phyloP scores from a whole-genome alignment of 306 rosid genomes.

The Styphnolobium japonicum region DNA sequence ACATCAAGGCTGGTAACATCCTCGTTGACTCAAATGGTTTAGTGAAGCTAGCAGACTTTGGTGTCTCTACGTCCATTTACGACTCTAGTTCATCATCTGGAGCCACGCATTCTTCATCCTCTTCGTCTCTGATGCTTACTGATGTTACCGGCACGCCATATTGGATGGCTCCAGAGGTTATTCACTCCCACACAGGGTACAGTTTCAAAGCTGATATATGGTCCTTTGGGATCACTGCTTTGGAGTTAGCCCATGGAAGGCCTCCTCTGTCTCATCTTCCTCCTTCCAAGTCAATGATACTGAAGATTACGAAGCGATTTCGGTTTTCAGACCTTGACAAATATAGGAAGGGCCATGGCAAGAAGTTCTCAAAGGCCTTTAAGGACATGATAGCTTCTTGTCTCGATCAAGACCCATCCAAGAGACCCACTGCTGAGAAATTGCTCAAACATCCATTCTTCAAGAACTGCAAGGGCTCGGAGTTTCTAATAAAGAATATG shows the following conservation, averaged over 20 bases:
- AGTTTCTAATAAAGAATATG: slow-evolving; percentile 46
- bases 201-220: slow-evolving; percentile 67
- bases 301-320: slow-evolving; percentile 51
- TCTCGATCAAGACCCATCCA: slow-evolving; percentile 57
- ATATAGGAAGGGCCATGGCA: slow-evolving; percentile 12
- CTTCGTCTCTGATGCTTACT: slow-evolving; percentile 32
- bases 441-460: slow-evolving; percentile 58
- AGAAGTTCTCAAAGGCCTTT: slow-evolving; percentile 54
- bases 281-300: slow-evolving; percentile 52
- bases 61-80: slow-evolving; percentile 55
- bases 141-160: slow-evolving; percentile 61
- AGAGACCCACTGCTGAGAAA: slow-evolving; percentile 54
- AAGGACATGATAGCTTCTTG: slow-evolving; percentile 69
- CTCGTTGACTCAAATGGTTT: slow-evolving; percentile 52
- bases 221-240: slow-evolving; percentile 66
- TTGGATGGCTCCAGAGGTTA: slow-evolving; percentile 80
- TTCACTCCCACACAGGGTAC: slow-evolving; percentile 56
- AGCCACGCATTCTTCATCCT: slow-evolving; percentile 20
- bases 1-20: slow-evolving; percentile 62
- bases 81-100: slow-evolving; percentile 8
- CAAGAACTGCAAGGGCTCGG: slow-evolving; percentile 38
- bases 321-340: slow-evolving; percentile 52
- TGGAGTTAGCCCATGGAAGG: slow-evolving; percentile 66
- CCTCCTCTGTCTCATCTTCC: slow-evolving; percentile 70
- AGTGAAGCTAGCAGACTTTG: slow-evolving; percentile 55